Base-by-base conservation (phyloP, 1,139 yeast genomes). In the Geotrichum cucujoidarum region DNA sequence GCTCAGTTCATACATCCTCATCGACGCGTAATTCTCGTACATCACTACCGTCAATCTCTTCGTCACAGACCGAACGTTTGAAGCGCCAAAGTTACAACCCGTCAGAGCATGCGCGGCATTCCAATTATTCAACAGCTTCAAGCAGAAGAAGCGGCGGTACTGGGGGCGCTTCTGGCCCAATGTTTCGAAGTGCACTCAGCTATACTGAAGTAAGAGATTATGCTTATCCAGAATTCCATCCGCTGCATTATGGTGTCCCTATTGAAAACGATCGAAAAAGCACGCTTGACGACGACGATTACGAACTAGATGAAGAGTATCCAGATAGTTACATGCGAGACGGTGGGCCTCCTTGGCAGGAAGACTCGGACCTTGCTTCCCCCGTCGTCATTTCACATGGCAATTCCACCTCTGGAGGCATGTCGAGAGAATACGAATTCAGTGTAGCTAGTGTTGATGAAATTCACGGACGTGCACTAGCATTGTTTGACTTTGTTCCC, bases 401-500 rank as follows among this genome's bases (percentile, higher is more conserved):
- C 16, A 24, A 24, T 10, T 24, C 27, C 8, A 24, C 27, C 27
- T 24, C 27, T 24, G 27, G 27, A 6, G 10, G 27, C 27, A 10
- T 24, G 10, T 24, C 27, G 27, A 60, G 63, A 16, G 65, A 62
- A 40, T 58, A 57, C 45, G 64, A 63, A 43, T 57, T 66, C 27
- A 66, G 73, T 1, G 64, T 51, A 13, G 52, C 61, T 1, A 58
- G 63, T 18, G 60, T 59, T 10, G 72, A 70, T 52, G 78, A 72
- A 53, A 67, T 78, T 37, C 75, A 76, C 53, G 77, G 78, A 43
- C 74, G 78, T 51, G 96, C 95, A 1, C 69, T 90, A 22, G 97
- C 97, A 1, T 65, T 94, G 47, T 92, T 89, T 65, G 94, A 90
- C 59, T 92, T 92, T 63, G 74, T 71, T 29, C 96, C 98, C 0